Conservation (phyloP, 1,284 basidiomycete genomes). For the Irpex sp. region DNA sequence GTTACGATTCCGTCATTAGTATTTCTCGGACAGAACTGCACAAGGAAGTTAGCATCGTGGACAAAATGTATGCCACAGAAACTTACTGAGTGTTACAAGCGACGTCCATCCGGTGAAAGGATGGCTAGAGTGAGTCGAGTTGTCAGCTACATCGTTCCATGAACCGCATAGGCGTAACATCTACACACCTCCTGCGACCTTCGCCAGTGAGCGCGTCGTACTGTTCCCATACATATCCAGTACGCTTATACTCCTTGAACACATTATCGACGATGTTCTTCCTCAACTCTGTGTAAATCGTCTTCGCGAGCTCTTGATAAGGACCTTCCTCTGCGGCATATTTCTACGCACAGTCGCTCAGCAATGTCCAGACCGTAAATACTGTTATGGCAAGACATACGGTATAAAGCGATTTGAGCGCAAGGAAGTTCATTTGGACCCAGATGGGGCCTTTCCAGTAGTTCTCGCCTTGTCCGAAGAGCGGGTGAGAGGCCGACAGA, state of each 20-base stretch:
- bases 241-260: conserved; percentile 86
- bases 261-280: conserved; percentile 85
- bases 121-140: conserved; percentile 47
- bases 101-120: conserved; percentile 95
- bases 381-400: conserved; percentile 32
- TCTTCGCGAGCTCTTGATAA: conserved; percentile 65
- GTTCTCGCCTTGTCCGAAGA: conserved; percentile 89
- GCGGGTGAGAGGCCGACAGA: conserved; percentile 78
- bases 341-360: conserved; percentile 40
- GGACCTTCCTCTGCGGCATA: conserved; percentile 83
- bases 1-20: conserved; percentile 21
- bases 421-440: conserved; percentile 95
- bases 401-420: conserved; percentile 73
- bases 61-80: conserved; percentile 14
- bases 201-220: conserved; percentile 84
- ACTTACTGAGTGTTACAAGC: conserved; percentile 72
- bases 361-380: too few relatives aligned
- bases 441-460: conserved; percentile 97
- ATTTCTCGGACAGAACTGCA: conserved; percentile 44
- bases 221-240: conserved; percentile 96
- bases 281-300: conserved; percentile 79
- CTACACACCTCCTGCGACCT: conserved; percentile 70
- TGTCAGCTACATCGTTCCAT: not conserved
- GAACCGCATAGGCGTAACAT: conserved; percentile 2
- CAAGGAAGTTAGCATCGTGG: conserved; percentile 8